Percentiles rank a stretch among this genome's conserved stretches.
Conservation (phyloP, 2,329 filamentous ascomycete species). For the Cordyceps pruinosa region DNA sequence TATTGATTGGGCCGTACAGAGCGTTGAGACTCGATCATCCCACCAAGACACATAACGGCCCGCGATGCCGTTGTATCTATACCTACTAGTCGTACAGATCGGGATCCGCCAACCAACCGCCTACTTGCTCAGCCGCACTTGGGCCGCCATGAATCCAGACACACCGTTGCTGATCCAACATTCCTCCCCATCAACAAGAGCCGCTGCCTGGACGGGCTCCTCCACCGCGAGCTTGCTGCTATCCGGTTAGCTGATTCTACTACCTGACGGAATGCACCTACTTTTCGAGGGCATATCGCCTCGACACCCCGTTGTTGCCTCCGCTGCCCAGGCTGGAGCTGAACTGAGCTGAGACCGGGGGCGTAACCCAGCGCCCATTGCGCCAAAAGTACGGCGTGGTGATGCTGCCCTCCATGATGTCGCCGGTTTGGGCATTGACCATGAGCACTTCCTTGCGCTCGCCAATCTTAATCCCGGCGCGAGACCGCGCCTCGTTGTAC, state of each 20-base stretch:
- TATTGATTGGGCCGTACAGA: background rate
- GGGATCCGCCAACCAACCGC: background rate
- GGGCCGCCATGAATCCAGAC: slow-evolving; percentile 62
- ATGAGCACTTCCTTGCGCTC: slow-evolving; percentile 68
- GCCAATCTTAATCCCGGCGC: slow-evolving; percentile 46
- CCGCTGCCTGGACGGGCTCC: slow-evolving; percentile 49
- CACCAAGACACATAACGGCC: background rate
- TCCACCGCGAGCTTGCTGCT: slow-evolving; percentile 56
- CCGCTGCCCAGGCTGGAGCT: slow-evolving; percentile 47
- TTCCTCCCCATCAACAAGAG: slow-evolving; percentile 63
- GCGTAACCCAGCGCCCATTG: slow-evolving; percentile 69
- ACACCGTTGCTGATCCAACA: slow-evolving; percentile 89
- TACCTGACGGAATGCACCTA: slow-evolving; percentile 24
- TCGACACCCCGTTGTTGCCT: slow-evolving; percentile 74
- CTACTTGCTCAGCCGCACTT: slow-evolving; percentile 23
- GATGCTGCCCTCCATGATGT: slow-evolving; percentile 79
- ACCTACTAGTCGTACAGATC: no score
- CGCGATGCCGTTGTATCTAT: background rate
- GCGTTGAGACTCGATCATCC: background rate
- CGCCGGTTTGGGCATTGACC: slow-evolving; percentile 50
- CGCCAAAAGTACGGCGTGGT: slow-evolving; percentile 80
- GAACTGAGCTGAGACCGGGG: slow-evolving; percentile 47
- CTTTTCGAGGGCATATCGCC: slow-evolving; percentile 74
- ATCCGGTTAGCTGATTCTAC: background rate
- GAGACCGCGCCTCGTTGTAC: slow-evolving; percentile 63